These are phyloP conservation scores for Biscogniauxia mediterranea DNA, from an alignment of 2,329 filamentous ascomycete genomes.

Conservation along the genomic window DNA sequence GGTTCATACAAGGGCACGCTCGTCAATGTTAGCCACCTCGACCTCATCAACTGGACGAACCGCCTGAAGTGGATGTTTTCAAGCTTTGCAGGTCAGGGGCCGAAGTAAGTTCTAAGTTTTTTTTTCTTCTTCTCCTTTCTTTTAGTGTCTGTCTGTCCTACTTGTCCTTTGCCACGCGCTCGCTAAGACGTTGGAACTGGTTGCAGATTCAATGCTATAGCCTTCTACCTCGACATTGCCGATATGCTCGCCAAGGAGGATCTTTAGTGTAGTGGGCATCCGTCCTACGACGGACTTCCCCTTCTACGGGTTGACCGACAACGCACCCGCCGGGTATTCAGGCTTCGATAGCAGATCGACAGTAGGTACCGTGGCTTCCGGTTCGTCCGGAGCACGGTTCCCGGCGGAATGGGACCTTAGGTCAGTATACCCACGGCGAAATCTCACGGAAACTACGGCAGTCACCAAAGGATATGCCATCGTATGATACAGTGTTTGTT, in stretches of 20 bases:
- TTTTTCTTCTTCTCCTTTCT: no score
- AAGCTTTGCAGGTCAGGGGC: slow-evolving; percentile 51
- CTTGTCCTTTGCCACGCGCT: background rate
- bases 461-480: no score
- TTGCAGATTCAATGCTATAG: slow-evolving; percentile 64
- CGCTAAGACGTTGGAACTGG: slow-evolving; percentile 7
- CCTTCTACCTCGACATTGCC: slow-evolving; percentile 64
- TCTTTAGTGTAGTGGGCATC: slow-evolving; percentile 23
- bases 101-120: slow-evolving; percentile 37
- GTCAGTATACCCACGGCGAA: background rate
- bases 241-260: slow-evolving; percentile 72
- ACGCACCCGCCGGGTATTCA: background rate
- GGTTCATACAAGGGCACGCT: slow-evolving; percentile 64
- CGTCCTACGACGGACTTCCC: no score
- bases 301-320: no score
- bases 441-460: no score
- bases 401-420: background rate
- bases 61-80: slow-evolving; percentile 54
- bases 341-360: no score
- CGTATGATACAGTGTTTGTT: no score
- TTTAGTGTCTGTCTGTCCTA: no score
- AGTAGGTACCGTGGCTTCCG: no score
- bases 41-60: slow-evolving; percentile 69
- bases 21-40: slow-evolving; percentile 60
- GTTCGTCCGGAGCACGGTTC: no score